Percentiles rank a stretch among this genome's conserved stretches.
Evolutionary conservation across 352 stramenopile species (phyloP).

Genomic region (Phytophthora syringae): DNA sequence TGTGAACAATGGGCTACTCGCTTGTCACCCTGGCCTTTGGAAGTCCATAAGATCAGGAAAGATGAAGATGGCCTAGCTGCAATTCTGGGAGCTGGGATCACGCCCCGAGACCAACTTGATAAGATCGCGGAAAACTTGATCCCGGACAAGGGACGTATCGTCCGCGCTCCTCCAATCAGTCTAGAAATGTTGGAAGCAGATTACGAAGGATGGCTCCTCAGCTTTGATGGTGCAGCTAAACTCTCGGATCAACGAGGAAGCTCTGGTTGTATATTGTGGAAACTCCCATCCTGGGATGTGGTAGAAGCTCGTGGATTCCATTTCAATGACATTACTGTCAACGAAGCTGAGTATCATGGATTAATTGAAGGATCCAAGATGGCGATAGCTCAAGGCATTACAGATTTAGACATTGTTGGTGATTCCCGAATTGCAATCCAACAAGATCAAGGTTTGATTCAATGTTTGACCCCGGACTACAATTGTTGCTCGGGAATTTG

Average conservation of each 20-base stretch:
- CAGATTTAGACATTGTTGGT: too few species aligned
- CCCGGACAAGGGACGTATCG: not conserved
- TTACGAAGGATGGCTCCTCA: too few species aligned
- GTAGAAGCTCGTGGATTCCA: constrained; percentile 1
- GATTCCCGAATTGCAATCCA: constrained; percentile 12
- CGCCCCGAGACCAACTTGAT: too few species aligned
- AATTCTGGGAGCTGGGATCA: too few species aligned
- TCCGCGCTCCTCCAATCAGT: not conserved
- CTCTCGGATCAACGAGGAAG: not conserved
- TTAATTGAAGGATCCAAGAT: too few species aligned
- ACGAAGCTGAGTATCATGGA: too few species aligned
- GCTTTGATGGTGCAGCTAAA: constrained; percentile 2
- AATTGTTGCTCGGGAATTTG: not conserved
- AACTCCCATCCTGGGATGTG: constrained; percentile 1
- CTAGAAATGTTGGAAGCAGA: not conserved
- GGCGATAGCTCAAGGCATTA: too few species aligned
- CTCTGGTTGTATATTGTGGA: constrained; percentile 2
- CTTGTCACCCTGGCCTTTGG: too few species aligned
- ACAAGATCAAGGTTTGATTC: constrained; percentile 10
- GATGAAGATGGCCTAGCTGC: too few species aligned
- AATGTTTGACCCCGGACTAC: constrained; percentile 3
- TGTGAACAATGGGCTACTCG: too few species aligned
- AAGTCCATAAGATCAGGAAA: too few species aligned
- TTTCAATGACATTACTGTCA: not conserved
- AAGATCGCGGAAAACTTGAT: too few species aligned